Percentiles rank a stretch among this genome's conserved stretches.
phyloP scores from a whole-genome alignment of 352 stramenopile species.

The Aphanomyces stellatus region DNA sequence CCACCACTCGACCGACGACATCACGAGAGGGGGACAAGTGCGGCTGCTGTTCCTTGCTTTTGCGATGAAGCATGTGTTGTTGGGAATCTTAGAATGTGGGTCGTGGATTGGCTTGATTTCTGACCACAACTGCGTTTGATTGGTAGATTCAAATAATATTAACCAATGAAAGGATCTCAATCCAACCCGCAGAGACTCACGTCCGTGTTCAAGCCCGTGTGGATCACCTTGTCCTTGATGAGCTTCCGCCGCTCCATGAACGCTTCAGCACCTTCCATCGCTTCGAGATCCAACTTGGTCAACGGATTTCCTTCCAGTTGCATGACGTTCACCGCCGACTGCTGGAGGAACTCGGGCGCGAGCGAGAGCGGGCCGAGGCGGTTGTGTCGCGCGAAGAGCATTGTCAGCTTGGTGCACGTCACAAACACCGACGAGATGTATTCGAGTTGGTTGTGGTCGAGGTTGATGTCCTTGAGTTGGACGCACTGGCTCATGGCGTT shows the following conservation, averaged over 20 bases:
- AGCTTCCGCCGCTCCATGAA: constrained; percentile 68
- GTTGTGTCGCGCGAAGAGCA: constrained; percentile 60
- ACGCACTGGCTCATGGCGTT: constrained; percentile 34
- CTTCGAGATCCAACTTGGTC: constrained; percentile 65
- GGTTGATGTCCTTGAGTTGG: constrained; percentile 53
- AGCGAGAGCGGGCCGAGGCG: constrained; percentile 45
- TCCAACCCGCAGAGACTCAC: constrained; percentile 75
- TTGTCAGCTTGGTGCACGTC: constrained; percentile 55
- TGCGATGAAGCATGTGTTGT: too few species aligned
- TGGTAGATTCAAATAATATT: too few species aligned
- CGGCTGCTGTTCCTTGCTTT: too few species aligned
- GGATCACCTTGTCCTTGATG: constrained; percentile 84
- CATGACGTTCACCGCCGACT: constrained; percentile 65
- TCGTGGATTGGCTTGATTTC: too few species aligned
- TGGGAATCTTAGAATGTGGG: too few species aligned
- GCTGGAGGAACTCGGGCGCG: constrained; percentile 40
- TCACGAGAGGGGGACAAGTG: too few species aligned
- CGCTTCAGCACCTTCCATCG: constrained; percentile 64
- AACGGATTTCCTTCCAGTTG: constrained; percentile 76
- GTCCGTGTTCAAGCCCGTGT: constrained; percentile 65
- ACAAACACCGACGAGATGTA: constrained; percentile 40
- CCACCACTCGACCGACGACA: background rate
- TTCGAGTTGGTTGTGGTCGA: constrained; percentile 51
- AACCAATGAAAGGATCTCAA: too few species aligned
- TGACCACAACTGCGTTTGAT: too few species aligned